Evolutionary conservation across 164 flowering plant species (phyloP), one percentile per base, ranked within the genome.

Genomic region (Euptelea pleiosperma): DNA sequence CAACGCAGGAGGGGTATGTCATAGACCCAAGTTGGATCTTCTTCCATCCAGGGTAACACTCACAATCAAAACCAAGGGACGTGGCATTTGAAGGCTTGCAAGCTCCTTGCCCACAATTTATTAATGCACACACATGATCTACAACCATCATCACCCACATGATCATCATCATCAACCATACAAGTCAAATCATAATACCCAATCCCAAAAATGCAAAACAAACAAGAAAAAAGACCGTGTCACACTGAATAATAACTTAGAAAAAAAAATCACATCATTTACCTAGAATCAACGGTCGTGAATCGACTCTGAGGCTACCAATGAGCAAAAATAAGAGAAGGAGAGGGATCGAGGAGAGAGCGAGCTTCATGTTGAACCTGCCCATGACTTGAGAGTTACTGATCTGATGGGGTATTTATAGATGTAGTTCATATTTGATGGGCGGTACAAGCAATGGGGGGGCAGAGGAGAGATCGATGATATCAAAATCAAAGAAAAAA

Each of bases 1-100:
- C 2, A 50, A 60, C 6, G 52, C 77, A 75, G 8, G 67, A 10
- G 8, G 75, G 73, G 10, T 58, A 49, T 30, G 55, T 30, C 6
- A 70, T 3, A n/a, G 36, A 9, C 11, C 62, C 73, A 63, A 71
- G 9, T 60, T 61, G 65, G 9, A 70, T 25, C 45, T 68, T 52
- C 57, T 70, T 74, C 81, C 84, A 79, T 36, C 81, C 84, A 54
- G 74, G 54, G 46, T 55, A 0, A 63, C 84, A 79, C 1, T 57
- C 63, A 49, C 84, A 79, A 0, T 72, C 70, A 46, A 72, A 59
- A 5, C 69, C 68, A 24, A 40, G 39, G 2, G 29, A 0, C 14
- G 68, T 4, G 5, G 21, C 30, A 31, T 43, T 59, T 1, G 75
- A 59, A 25, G 60, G 43, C 43, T 37, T 60, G 47, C 84, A 77